Evolutionary conservation across 2,329 filamentous ascomycete species (phyloP).

Genomic region (Coniosporium uncinatum): DNA sequence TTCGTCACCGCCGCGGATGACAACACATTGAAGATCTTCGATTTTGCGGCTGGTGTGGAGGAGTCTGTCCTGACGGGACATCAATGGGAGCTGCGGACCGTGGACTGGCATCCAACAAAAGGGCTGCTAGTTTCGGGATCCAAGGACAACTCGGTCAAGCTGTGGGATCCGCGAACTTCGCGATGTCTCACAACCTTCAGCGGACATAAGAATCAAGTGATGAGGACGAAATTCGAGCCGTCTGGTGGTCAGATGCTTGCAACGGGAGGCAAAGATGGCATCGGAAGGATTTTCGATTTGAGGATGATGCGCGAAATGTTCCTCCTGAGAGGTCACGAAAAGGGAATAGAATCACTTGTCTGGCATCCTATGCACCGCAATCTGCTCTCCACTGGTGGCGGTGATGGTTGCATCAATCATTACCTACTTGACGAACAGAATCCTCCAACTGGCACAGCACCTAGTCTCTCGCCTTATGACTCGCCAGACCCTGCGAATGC

Average conservation of each 20-base stretch:
- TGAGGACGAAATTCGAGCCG: conserved; percentile 86
- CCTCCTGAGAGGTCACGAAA: conserved; percentile 89
- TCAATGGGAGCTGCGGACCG: conserved; percentile 95
- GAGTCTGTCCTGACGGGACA: conserved; percentile 88
- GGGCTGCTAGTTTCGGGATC: conserved; percentile 93
- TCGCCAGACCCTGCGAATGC: conserved; percentile 73
- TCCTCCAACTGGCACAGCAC: conserved; percentile 65
- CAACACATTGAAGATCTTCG: conserved; percentile 89
- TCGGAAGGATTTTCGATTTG: conserved; percentile 88
- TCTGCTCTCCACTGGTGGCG: conserved; percentile 83
- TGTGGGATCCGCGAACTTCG: conserved; percentile 94
- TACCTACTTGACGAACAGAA: conserved; percentile 97
- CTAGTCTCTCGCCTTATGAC: conserved; percentile 79
- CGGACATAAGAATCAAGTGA: conserved; percentile 96
- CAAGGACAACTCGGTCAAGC: conserved; percentile 95
- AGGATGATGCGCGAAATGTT: conserved; percentile 98
- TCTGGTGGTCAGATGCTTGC: conserved; percentile 81
- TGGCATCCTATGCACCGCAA: conserved; percentile 95
- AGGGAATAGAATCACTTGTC: conserved; percentile 86
- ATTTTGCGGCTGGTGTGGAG: conserved; percentile 82
- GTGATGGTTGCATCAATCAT: conserved; percentile 86
- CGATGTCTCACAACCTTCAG: conserved; percentile 91
- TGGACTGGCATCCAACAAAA: conserved; percentile 97
- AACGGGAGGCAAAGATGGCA: conserved; percentile 90
- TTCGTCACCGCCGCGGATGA: conserved; percentile 97